phyloP scores from a whole-genome alignment of 202 grass and related monocot genomes.

The Alloteropsis angusta region DNA sequence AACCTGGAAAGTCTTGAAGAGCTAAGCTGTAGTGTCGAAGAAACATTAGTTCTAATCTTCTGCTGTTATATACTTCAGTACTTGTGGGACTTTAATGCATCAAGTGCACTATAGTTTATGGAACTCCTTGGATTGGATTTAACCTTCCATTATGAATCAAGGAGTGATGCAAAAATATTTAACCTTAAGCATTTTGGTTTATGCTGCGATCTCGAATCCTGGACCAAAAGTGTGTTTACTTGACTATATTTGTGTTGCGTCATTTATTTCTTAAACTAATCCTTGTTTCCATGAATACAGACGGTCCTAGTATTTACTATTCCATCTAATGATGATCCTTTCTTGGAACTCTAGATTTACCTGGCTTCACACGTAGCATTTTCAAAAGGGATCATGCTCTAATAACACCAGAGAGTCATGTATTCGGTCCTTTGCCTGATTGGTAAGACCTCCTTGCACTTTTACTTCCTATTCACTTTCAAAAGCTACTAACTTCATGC shows the following conservation, averaged over 20 bases:
- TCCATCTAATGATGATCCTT: constrained; percentile 3
- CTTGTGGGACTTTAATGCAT: not conserved
- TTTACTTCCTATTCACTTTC: not conserved
- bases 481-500: not conserved
- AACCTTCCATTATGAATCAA: not conserved
- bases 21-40: not conserved
- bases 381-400: constrained; percentile 79
- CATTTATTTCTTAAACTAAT: not conserved
- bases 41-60: not conserved
- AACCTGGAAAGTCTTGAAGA: not conserved
- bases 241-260: not conserved
- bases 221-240: not conserved
- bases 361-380: constrained; percentile 91
- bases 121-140: not conserved
- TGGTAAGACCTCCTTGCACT: constrained; percentile 39
- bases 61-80: not conserved
- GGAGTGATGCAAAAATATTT: not conserved
- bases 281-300: not conserved
- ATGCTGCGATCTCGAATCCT: not conserved
- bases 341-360: constrained; percentile 65
- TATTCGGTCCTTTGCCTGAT: constrained; percentile 80
- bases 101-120: not conserved
- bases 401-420: constrained; percentile 94
- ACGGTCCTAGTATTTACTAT: not conserved
- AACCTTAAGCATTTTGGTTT: not conserved